Evolutionary conservation across 2,329 filamentous ascomycete species (phyloP), one percentile per base, ranked within the genome.

Genomic region (Penicillium sp.): DNA sequence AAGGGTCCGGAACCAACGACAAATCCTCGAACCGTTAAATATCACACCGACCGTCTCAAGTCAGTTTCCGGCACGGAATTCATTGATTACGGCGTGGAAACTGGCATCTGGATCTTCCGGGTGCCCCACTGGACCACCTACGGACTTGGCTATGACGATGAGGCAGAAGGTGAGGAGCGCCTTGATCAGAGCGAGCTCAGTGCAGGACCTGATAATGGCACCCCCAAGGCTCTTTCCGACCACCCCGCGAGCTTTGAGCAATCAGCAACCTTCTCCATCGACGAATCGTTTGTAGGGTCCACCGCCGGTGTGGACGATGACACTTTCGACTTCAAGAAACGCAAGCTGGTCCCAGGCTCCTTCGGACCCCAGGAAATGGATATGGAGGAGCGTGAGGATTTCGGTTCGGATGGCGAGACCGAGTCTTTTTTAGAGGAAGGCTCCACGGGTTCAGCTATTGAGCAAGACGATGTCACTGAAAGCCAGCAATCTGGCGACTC

Each of bases 51-150:
- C 23, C 82, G 85, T 37, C 77, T 98, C 15, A 84, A 80, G 71
- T 79, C 76, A 41, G 87, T 95, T 25, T 69, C 71, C 6, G 82
- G 86, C 60, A 96, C 92, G 0, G 79, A 79, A 3, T 96, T 95
- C 54, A 73, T 89, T 52, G 74, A 75, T 54, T 98, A 95, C 62
- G 77, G 93, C 47, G 71, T 74, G 40, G 74, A 85, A 1, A 88
- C 80, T 35, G 92, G 90, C 35, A 76, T 85, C 31, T 98, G 93
- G 93, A 77, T 78, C 10, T 98, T 98, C 69, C 80, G 73, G 7
- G 92, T 98, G n/a, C 81, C 90, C 56, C 92, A 98, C 64, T 98
- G 93, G 63, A 96, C 90, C 1, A 95, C 88, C 1, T 98, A 98
- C 59, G 89, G 85, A 27, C 74, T 96, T 37, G 84, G 90, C 47